Conservation (phyloP, 495 filamentous ascomycete genomes). For the Lentithecium fluviatile region DNA sequence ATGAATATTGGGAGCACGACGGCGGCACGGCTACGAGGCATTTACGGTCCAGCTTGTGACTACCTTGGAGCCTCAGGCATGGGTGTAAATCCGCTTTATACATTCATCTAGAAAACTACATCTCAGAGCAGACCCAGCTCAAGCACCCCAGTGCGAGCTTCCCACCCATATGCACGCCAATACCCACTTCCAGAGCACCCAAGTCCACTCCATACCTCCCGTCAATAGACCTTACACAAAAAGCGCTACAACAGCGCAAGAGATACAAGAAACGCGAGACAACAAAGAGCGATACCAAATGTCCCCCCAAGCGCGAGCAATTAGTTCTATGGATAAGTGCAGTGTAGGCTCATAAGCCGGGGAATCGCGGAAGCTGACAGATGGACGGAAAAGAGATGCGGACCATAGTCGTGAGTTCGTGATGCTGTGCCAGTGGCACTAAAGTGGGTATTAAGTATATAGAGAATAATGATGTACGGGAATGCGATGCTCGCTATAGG, state of each 20-base stretch:
- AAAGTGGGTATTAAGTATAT: neutral
- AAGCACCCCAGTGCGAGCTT: no score
- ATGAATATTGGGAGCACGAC: no score
- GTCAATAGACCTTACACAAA: no score
- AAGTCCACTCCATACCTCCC: no score
- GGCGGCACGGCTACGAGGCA: no score
- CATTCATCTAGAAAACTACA: no score
- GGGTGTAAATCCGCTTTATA: no score
- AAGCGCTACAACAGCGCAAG: neutral
- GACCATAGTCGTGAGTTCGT: constrained; percentile 17
- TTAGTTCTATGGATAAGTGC: constrained; percentile 27
- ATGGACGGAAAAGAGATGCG: constrained; percentile 16
- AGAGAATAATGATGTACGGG: neutral
- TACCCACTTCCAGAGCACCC: no score
- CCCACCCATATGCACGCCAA: no score
- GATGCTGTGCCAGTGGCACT: neutral
- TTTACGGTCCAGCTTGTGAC: no score
- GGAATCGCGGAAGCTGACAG: constrained; percentile 13
- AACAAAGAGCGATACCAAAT: neutral
- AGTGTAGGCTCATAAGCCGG: constrained; percentile 24
- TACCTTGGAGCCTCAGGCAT: no score
- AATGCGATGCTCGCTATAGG: constrained; percentile 9
- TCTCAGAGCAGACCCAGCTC: no score
- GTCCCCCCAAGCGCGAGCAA: constrained; percentile 30
- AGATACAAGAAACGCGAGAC: neutral